Base-by-base conservation (phyloP, 2,329 filamentous ascomycete species). In the Orbilia ellipsospora region DNA sequence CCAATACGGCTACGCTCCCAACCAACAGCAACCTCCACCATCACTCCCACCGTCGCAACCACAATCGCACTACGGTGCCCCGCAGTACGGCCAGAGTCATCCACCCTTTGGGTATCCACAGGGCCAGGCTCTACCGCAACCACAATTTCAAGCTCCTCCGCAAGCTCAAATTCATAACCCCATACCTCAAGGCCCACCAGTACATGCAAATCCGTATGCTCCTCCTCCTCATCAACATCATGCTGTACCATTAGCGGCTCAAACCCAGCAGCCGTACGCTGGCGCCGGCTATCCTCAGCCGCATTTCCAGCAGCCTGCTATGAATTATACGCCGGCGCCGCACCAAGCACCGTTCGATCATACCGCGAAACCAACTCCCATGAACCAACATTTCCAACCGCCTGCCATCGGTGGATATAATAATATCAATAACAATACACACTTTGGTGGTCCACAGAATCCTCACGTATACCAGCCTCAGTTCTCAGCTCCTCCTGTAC, bases 71-170 rank as follows among this genome's bases (percentile, higher is more conserved):
- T 70, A 54, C 16, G 56, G 54, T 6, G 44, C 44, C 16, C 44
- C 44, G 44, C 44, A 48, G 44, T n/a, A 48, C 8, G 13, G 16
- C 16, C n/a, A 16, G 16, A 54, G 15, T 8, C 16, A n/a, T 1
- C 44, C 54, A 4, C 16, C 54, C 5, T 66, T 59, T 48, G 65
- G 65, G 36, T 68, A 68, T 18, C 31, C 16, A 18, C 18, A 45
- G 5, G 54, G 15, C 8, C 54, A 55, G 15, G 23, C 31, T 12
- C 48, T n/a, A 10, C n/a, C 28, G 18, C 61, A 55, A 18, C 12
- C 44, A 15, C 44, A 48, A 48, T 18, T 18, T 36, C 31, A 36
- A 7, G 10, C 44, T 15, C 44, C 15, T 13, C 5, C 44, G 44
- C 15, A 15, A 18, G 44, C 44, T 13, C 44, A 13, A 5, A 48